Evolutionary conservation across 176 grass and related monocot genomes (phyloP), one percentile per base, ranked within the genome.

Genomic region (Miscanthus lutarioriparius): DNA sequence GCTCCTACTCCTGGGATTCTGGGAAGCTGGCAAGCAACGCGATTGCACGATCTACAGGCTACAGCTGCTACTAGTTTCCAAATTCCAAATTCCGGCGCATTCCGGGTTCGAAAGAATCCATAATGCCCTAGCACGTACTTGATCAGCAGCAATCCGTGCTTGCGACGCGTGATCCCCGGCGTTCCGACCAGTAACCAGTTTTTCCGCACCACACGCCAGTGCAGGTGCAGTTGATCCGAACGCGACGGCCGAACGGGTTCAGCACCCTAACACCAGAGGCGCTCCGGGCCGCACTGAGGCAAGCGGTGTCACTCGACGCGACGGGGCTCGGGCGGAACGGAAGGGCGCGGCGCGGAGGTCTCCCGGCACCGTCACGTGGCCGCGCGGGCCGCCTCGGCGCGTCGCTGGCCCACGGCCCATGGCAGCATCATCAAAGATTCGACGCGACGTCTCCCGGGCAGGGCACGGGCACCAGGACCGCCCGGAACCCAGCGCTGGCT

Each of bases 281-380:
- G 45, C 11, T 49, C 48, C 48, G 48, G 16, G 48, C 48, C 17
- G 49, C 51, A 54, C 1, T 54, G 51, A 19, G 51, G 51, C 49
- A 22, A 11, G 25, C 27, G 48, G 8, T 10, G 14, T 17, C 54
- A 23, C 17, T 64, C 74, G 82, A 75, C 48, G 71, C 20, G 78
- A 89, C 67, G 47, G 70, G 41, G 43, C 37, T 33, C 48, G 32
- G 10, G 44, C 27, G 41, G 39, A 7, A 33, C 32, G 32, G 32
- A 33, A 33, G 32, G 32, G 32, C 33, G 33, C 33, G 33, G 33
- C 32, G 33, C 33, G 11, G 35, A 23, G 16, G 5, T 44, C 72
- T 26, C 23, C 61, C 87, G 70, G 83, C 83, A 78, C 35, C 20
- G 35, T 74, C 88, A 90, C 83, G 83, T 86, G 88, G 88, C 33